Evolutionary conservation across 1,284 basidiomycete species (phyloP).

Genomic region (Cryptococcus depauperatus): DNA sequence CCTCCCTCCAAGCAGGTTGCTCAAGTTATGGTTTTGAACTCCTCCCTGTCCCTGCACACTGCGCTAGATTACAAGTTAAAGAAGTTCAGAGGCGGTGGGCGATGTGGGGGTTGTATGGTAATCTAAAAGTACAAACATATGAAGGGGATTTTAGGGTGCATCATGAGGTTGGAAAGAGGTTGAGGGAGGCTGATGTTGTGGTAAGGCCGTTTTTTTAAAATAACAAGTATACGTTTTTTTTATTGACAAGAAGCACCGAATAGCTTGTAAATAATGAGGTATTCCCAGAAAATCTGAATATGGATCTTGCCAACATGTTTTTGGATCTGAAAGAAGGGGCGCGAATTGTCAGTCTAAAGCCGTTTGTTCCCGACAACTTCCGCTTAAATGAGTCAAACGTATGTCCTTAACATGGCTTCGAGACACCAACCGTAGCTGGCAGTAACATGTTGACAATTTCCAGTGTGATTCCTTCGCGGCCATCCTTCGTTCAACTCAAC

Average conservation of each 20-base stretch:
- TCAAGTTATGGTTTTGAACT: slow-evolving; percentile 50
- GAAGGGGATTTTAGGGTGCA: slow-evolving; percentile 50
- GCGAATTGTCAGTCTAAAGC: slow-evolving; percentile 50
- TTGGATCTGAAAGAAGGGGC: slow-evolving; percentile 51
- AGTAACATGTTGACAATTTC: neutral
- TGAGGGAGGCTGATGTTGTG: slow-evolving; percentile 50
- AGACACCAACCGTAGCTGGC: neutral
- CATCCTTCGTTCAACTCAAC: slow-evolving; percentile 27
- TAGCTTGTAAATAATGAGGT: slow-evolving; percentile 53
- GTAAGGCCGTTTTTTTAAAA: slow-evolving; percentile 19
- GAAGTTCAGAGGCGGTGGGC: slow-evolving; percentile 49
- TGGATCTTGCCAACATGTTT: slow-evolving; percentile 50
- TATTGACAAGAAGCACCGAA: no score
- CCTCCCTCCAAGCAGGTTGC: slow-evolving; percentile 50
- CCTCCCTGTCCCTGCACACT: slow-evolving; percentile 47
- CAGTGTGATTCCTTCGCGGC: slow-evolving; percentile 42
- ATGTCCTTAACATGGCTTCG: slow-evolving; percentile 20
- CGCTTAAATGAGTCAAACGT: slow-evolving; percentile 47
- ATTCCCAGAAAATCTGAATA: slow-evolving; percentile 50
- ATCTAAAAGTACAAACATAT: slow-evolving; percentile 45
- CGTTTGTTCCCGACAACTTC: slow-evolving; percentile 50
- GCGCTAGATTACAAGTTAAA: slow-evolving; percentile 47
- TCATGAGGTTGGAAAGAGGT: slow-evolving; percentile 30
- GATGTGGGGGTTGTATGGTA: slow-evolving; percentile 49
- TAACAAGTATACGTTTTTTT: neutral